A percentile compares a stretch with the other conserved stretches of the same genome.
These are phyloP conservation scores for Kitagawia praeruptora DNA, from an alignment of 129 eudicot genomes.

Conservation along the genomic window DNA sequence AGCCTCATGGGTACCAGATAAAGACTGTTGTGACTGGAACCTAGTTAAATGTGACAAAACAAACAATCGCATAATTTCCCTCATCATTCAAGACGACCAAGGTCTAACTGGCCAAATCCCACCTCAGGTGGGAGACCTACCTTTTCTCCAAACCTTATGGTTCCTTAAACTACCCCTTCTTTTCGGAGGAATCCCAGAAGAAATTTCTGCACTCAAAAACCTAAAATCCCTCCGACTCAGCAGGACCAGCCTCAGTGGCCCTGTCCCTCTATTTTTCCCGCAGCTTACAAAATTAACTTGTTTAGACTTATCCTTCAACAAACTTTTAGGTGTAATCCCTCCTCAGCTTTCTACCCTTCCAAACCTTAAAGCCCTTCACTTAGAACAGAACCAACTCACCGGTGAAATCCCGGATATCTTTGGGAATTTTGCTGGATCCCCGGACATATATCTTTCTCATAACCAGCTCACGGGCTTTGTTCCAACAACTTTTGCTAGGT, in stretches of 20 bases:
- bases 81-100: conserved; percentile 25
- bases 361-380: too few relatives aligned
- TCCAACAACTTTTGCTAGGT: too few relatives aligned
- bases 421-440: too few relatives aligned
- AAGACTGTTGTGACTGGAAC: conserved; percentile 25
- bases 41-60: conserved; percentile 3
- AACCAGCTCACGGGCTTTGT: too few relatives aligned
- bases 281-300: too few relatives aligned
- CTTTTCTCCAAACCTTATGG: conserved; percentile 25
- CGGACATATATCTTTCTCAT: too few relatives aligned
- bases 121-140: conserved; percentile 36
- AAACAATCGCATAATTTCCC: conserved; percentile 14
- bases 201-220: conserved; percentile 37
- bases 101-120: conserved; percentile 43
- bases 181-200: conserved; percentile 36
- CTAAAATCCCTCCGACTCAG: conserved; percentile 29
- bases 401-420: too few relatives aligned
- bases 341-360: too few relatives aligned
- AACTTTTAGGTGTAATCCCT: too few relatives aligned
- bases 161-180: conserved; percentile 36
- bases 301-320: too few relatives aligned
- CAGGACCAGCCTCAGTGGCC: conserved; percentile 34
- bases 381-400: too few relatives aligned
- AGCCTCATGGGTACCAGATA: conserved; percentile 26
- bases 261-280: conserved; percentile 39